These are phyloP conservation scores for Monosporascus sp. DNA, from an alignment of 2,329 filamentous ascomycete species.

Conservation along the genomic window DNA sequence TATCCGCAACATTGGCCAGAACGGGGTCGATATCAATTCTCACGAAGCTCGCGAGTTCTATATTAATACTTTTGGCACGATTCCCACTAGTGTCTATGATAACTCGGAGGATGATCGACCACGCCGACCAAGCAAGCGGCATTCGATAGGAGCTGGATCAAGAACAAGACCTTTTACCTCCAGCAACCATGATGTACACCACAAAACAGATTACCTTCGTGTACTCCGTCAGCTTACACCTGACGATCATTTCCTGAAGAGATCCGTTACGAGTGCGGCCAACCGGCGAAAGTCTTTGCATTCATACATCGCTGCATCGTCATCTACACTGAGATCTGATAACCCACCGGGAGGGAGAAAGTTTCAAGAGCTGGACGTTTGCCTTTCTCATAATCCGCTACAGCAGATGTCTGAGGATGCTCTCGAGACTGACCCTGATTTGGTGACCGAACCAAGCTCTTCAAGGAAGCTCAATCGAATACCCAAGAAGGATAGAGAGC, in stretches of 20 bases:
- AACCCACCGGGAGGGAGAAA: slow-evolving; percentile 8
- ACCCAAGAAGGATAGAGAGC: neutral
- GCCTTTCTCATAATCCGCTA: slow-evolving; percentile 16
- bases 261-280: slow-evolving; percentile 1
- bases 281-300: slow-evolving; percentile 21
- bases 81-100: slow-evolving; percentile 7
- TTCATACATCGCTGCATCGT: slow-evolving; percentile 13
- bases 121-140: slow-evolving; percentile 13
- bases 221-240: neutral
- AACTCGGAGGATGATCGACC: slow-evolving; percentile 9
- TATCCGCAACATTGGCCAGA: slow-evolving; percentile 50
- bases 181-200: slow-evolving; percentile 6
- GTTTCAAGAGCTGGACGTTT: slow-evolving; percentile 6
- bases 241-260: slow-evolving; percentile 7
- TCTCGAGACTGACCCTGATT: neutral
- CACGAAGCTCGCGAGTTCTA: slow-evolving; percentile 32
- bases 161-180: slow-evolving; percentile 13
- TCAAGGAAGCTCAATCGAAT: slow-evolving; percentile 4
- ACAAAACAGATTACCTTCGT: slow-evolving; percentile 9
- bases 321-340: slow-evolving; percentile 7
- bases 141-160: slow-evolving; percentile 18
- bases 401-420: neutral
- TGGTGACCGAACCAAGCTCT: neutral
- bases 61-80: slow-evolving; percentile 11
- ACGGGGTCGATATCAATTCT: slow-evolving; percentile 28